A percentile compares a stretch with the other conserved stretches of the same genome.
Conservation (phyloP, 805 yeast species). For the Starmerella potacharoeniae region DNA sequence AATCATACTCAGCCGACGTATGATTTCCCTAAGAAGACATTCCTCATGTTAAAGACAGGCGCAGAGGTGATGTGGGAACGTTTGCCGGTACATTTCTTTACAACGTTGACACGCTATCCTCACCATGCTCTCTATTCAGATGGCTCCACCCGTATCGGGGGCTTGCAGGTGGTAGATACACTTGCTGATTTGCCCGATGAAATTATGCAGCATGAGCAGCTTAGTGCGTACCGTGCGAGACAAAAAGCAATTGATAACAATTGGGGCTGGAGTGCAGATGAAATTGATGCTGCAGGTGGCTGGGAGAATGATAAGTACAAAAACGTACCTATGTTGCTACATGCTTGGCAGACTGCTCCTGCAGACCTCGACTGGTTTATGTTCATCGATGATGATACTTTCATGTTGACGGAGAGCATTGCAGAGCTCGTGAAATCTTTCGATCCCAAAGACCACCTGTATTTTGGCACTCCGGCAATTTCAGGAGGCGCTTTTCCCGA, state of each 20-base stretch:
- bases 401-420: slow-evolving; percentile 25
- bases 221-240: slow-evolving; percentile 24
- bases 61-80: slow-evolving; percentile 6
- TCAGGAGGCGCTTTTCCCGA: slow-evolving; percentile 7
- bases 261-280: slow-evolving; percentile 15
- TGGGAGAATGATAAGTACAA: slow-evolving; percentile 12
- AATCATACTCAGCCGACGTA: background rate
- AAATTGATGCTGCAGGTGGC: background rate
- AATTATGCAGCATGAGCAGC: slow-evolving; percentile 12
- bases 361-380: slow-evolving; percentile 28
- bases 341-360: slow-evolving; percentile 27
- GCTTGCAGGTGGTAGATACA: slow-evolving; percentile 28
- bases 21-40: slow-evolving; percentile 7
- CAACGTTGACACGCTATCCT: slow-evolving; percentile 27
- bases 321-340: slow-evolving; percentile 17
- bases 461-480: background rate
- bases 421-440: slow-evolving; percentile 18
- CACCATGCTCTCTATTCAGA: slow-evolving; percentile 30
- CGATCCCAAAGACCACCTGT: slow-evolving; percentile 20
- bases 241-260: slow-evolving; percentile 21
- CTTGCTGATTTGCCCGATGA: slow-evolving; percentile 21
- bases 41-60: background rate
- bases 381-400: slow-evolving; percentile 30
- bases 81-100: slow-evolving; percentile 28
- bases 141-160: slow-evolving; percentile 26